Evolutionary conservation across 495 filamentous ascomycete genomes (phyloP).

Genomic region (Neurospora sp.): DNA sequence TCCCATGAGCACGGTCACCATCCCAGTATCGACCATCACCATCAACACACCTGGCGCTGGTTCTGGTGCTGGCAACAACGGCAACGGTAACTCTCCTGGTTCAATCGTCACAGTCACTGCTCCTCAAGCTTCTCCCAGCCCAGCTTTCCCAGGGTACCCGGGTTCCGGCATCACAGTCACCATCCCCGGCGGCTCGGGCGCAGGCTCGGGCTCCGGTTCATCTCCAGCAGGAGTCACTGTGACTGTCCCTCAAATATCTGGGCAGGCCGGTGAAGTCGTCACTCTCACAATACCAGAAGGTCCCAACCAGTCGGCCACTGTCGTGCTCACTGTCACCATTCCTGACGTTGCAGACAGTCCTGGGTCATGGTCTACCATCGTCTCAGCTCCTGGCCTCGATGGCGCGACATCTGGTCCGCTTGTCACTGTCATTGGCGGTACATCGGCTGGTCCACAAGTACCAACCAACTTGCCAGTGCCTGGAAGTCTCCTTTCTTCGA

Average conservation of each 20-base stretch:
- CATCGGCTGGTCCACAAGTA: neutral
- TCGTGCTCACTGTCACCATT: constrained; percentile 16
- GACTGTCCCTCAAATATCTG: constrained; percentile 1
- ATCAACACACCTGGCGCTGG: constrained; percentile 1
- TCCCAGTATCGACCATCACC: constrained; percentile 14
- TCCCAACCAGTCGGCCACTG: constrained; percentile 9
- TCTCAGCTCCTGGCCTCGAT: constrained; percentile 3
- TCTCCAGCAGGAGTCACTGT: constrained; percentile 4
- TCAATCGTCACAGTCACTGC: constrained; percentile 5
- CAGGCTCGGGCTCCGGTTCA: neutral
- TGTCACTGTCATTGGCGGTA: constrained; percentile 10
- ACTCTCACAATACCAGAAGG: constrained; percentile 19
- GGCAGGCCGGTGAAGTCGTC: constrained; percentile 7
- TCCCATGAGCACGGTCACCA: constrained; percentile 9
- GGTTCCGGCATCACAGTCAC: constrained; percentile 4
- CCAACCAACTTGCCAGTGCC: constrained; percentile 2
- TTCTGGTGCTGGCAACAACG: neutral
- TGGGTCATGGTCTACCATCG: constrained; percentile 9
- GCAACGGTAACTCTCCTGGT: neutral
- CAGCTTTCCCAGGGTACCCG: neutral
- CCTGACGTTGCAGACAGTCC: constrained; percentile 4
- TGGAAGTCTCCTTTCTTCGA: neutral
- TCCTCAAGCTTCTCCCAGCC: neutral
- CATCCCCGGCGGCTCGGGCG: neutral
- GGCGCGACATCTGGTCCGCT: constrained; percentile 2